Percentiles rank a stretch among this genome's conserved stretches.
phyloP scores from a whole-genome alignment of 2,329 filamentous ascomycete genomes.

The Exophiala sp. region DNA sequence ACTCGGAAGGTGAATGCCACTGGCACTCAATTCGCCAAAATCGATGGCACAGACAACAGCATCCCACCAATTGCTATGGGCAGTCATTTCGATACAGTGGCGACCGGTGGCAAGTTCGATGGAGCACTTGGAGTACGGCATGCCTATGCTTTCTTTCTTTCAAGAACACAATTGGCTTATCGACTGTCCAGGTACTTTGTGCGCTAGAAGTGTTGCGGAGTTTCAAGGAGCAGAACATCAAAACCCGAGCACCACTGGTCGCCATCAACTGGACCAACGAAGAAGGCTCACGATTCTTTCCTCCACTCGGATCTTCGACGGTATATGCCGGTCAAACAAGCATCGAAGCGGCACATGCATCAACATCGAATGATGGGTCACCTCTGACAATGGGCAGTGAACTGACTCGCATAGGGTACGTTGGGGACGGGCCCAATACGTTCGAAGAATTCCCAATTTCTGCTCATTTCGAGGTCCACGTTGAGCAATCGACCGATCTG shows the following conservation, averaged over 20 bases:
- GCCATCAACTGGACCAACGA: constrained; percentile 34
- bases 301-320: constrained; percentile 13
- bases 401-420: constrained; percentile 16
- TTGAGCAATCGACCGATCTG: constrained; percentile 17
- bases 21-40: constrained; percentile 35
- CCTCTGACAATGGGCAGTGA: constrained; percentile 18
- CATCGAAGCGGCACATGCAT: constrained; percentile 6
- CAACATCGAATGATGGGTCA: constrained; percentile 14
- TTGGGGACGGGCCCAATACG: constrained; percentile 19
- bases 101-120: constrained; percentile 30
- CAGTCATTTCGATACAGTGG: constrained; percentile 28
- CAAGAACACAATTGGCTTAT: too few relatives aligned
- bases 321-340: constrained; percentile 23
- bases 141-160: too few relatives aligned
- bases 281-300: constrained; percentile 22
- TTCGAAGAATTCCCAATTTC: constrained; percentile 21
- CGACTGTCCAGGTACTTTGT: constrained; percentile 8
- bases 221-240: constrained; percentile 33
- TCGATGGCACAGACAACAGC: constrained; percentile 27
- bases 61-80: constrained; percentile 32
- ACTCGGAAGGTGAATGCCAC: constrained; percentile 31
- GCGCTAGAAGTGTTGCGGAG: constrained; percentile 37
- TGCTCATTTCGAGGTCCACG: constrained; percentile 21
- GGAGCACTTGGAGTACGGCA: constrained; percentile 24
- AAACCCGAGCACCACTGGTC: constrained; percentile 26